Percentiles rank a stretch among this genome's conserved stretches.
Evolutionary conservation across 2,329 filamentous ascomycete genomes (phyloP).

Genomic region (Arthrobotrys entomopaga): DNA sequence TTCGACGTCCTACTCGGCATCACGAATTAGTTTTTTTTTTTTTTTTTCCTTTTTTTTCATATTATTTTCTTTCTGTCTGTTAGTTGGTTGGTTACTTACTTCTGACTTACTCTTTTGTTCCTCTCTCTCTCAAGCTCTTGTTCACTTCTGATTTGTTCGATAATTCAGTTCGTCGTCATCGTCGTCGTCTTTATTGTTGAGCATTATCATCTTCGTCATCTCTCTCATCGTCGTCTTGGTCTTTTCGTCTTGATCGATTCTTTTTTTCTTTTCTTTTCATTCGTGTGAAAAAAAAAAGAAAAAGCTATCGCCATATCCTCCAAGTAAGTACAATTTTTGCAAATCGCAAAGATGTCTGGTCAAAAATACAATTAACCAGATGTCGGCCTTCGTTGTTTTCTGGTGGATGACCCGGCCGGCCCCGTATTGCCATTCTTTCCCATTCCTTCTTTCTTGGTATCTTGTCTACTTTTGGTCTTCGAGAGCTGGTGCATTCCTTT

Average conservation of each 20-base stretch:
- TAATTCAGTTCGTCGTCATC: constrained; percentile 3
- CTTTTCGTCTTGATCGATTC: background rate
- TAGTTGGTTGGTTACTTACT: constrained; percentile 6
- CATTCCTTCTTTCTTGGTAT: background rate
- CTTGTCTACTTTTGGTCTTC: background rate
- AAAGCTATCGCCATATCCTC: no score
- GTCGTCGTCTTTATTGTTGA: background rate
- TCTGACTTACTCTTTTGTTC: background rate
- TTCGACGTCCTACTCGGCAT: constrained; percentile 38
- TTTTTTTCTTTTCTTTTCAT: background rate
- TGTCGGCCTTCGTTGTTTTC: no score
- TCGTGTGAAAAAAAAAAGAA: no score
- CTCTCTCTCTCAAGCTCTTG: constrained; percentile 6
- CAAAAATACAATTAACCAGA: no score
- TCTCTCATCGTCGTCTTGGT: background rate
- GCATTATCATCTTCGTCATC: constrained; percentile 6
- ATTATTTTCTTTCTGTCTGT: constrained; percentile 8
- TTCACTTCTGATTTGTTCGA: constrained; percentile 15
- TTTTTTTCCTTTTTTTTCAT: constrained; percentile 21
- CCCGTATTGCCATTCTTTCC: background rate
- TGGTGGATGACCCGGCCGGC: background rate
- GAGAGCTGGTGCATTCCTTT: constrained; percentile 10
- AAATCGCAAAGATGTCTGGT: no score
- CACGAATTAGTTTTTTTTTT: constrained; percentile 33
- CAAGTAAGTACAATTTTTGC: no score